Evolutionary conservation across 2,329 filamentous ascomycete species (phyloP), one percentile per base, ranked within the genome.

Genomic region (Sarocladium brachiariae): DNA sequence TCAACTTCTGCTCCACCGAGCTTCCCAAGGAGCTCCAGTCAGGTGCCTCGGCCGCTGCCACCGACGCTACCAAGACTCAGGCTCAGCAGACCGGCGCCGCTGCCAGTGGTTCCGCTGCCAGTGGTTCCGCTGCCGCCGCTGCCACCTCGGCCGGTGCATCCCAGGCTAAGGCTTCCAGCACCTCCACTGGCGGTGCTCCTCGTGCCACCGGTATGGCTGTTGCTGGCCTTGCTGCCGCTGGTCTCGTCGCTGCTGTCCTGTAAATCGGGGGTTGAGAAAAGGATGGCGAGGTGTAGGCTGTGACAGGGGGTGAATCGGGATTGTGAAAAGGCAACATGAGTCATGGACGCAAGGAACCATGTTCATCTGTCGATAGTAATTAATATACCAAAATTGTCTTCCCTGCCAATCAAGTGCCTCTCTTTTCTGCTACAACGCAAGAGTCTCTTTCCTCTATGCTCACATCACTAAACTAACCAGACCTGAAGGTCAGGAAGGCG

Each of bases 191-290:
- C 30, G 61, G 56, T 53, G 58, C 59, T 30, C 52, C 59, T 23
- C 56, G 57, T 16, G 57, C 62, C 54, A 57, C 60, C 7, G 64
- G 56, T 45, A 57, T 63, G 54, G 59, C 58, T 49, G 51, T 63
- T 48, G 63, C 61, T 4, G 64, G 59, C n/a, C 51, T 61, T 13
- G 65, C 59, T 14, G 63, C 59, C 49, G 63, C 59, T 23, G 62
- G 62, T 27, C 33, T 65, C 37, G 57, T 58, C 50, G 61, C 57
- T 52, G 58, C 56, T 52, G 57, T 60, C 38, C 54, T 66, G 56
- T 65, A 65, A 60, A 30, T 30, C 27, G n/a, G n/a, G n/a, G n/a
- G n/a, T n/a, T n/a, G n/a, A n/a, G n/a, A n/a, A n/a, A n/a, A n/a
- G n/a, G n/a, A n/a, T n/a, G n/a, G n/a, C n/a, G n/a, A n/a, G n/a